Base-by-base conservation (phyloP, 2,329 filamentous ascomycete genomes). In the Claviceps digitariae region DNA sequence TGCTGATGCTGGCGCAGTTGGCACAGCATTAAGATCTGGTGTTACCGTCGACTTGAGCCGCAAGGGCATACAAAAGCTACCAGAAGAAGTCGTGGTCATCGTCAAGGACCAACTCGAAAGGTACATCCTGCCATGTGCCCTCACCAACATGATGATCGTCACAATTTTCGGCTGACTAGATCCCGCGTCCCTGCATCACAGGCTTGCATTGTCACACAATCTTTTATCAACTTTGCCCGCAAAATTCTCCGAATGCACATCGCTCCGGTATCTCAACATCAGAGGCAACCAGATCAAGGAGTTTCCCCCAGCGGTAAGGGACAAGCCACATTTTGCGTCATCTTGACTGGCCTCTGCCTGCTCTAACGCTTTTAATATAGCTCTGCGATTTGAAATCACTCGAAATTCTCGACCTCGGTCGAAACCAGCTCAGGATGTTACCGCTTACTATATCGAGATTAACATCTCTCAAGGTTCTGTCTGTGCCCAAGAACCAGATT, bases 391-490 rank as follows among this genome's bases (percentile, higher is more conserved):
- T 97, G 57, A 84, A 81, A 51, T 86, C 89, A 36, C 79, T 97
- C 53, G 90, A 97, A 69, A 95, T 96, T 55, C 79, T 97, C 56
- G 91, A 97, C 69, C 77, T 97, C 52, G 90, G 90, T 66, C 82
- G 87, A 61, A 97, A 97, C 66, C 88, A 86, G 66, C 82, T 97
- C 56, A 80, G 79, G 48, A 73, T 79, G 10, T 77, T 97, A 2
- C 90, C 91, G 0, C 80, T 84, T 48, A 86, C 90, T 52, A 87
- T 96, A 57, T 81, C 79, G 56, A 88, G 83, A 63, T 74, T 97
- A 62, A 84, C 83, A 5, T 95, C 88, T 1, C 73, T 97, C 58
- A 94, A 95, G 64, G 90, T 96, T 17, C 75, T 97, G 52, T 90
- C 90, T 2, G 79, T 96, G 38, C 86, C 87, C 60, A 87, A 87